A percentile compares a stretch with the other conserved stretches of the same genome.
Conservation (phyloP, 164 flowering plant species). For the grape (Vitis vinifera) region DNA sequence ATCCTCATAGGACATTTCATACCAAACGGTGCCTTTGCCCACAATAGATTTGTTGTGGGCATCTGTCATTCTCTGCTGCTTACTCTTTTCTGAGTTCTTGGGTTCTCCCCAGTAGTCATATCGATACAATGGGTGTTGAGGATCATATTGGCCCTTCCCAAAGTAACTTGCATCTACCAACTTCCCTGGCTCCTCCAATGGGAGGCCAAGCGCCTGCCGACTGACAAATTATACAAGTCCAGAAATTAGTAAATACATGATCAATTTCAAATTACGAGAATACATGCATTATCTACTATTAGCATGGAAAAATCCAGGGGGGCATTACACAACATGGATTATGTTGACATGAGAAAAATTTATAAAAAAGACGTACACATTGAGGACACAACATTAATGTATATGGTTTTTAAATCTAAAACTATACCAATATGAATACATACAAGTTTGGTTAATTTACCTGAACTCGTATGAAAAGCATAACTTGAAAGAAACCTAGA, state of each 20-base stretch:
- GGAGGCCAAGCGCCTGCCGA: conserved; percentile 87
- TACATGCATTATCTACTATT: background rate
- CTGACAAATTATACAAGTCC: conserved; percentile 25
- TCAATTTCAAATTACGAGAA: background rate
- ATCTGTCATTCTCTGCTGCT: conserved; percentile 61
- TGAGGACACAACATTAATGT: too few species aligned
- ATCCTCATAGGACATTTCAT: conserved; percentile 86
- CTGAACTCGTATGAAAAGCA: too few species aligned
- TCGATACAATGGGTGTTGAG: conserved; percentile 66
- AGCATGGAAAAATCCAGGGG: too few species aligned
- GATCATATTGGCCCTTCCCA: conserved; percentile 80
- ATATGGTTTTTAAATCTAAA: too few species aligned
- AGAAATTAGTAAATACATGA: background rate
- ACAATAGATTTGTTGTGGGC: conserved; percentile 79
- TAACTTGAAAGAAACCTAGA: too few species aligned
- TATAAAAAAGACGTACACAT: too few species aligned
- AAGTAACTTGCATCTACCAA: conserved; percentile 58
- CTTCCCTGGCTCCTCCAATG: conserved; percentile 90
- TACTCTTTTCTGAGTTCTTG: conserved; percentile 86
- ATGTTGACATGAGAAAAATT: too few species aligned
- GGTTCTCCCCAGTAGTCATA: conserved; percentile 99
- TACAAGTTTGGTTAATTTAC: too few species aligned
- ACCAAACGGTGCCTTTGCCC: conserved; percentile 82
- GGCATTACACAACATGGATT: too few species aligned
- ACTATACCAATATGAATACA: too few species aligned